phyloP scores from a whole-genome alignment of 305 asterid species.

The Fraxinus sp. region DNA sequence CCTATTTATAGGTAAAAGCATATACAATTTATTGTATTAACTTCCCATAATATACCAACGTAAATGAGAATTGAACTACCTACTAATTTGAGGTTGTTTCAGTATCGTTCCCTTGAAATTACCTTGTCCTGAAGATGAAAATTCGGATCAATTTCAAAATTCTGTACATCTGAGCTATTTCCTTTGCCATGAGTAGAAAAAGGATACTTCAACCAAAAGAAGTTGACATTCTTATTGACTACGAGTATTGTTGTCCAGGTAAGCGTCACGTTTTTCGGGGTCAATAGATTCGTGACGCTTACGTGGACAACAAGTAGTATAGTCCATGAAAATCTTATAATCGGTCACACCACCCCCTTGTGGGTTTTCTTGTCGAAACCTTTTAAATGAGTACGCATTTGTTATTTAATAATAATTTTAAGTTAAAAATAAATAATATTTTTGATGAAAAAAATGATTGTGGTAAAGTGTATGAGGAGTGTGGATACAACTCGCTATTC shows the following conservation, averaged over 20 bases:
- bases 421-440: not conserved
- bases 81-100: not conserved
- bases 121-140: not conserved
- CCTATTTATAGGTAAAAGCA: not conserved
- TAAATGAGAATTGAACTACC: not conserved
- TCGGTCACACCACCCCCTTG: not conserved
- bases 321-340: not conserved
- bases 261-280: no score
- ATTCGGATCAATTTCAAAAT: not conserved
- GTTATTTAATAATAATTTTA: not conserved
- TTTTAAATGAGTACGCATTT: not conserved
- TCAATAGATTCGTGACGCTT: no score
- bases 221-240: not conserved
- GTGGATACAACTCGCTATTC: not conserved
- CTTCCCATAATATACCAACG: not conserved
- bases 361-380: not conserved
- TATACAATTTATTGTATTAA: not conserved
- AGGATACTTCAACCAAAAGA: not conserved
- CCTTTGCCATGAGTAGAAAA: not conserved
- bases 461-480: not conserved
- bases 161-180: not conserved
- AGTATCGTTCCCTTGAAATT: not conserved
- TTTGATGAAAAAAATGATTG: not conserved
- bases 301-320: not conserved
- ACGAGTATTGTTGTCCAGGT: not conserved